Evolutionary conservation across 768 basidiomycete genomes (phyloP), one percentile per base, ranked within the genome.

Genomic region (Tephrocybe sp.): DNA sequence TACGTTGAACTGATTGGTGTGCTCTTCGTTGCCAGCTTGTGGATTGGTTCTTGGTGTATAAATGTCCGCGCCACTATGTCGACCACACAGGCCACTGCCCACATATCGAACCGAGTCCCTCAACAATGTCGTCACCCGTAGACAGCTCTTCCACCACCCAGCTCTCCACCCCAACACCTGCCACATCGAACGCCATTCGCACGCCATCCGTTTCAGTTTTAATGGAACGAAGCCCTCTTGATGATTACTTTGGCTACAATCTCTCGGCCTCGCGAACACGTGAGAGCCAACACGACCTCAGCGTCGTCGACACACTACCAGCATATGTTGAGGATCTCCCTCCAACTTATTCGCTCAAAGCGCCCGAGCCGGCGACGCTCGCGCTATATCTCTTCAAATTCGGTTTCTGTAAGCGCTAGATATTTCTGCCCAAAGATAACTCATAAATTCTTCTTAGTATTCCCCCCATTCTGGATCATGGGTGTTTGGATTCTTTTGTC

Each of bases 301-400:
- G 68, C 65, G 41, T 65, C 48, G 60, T 63, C 9, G 65, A 70
- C 11, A 56, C 63, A 8, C 72, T 64, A 14, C 81, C 79, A 1
- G 63, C 78, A 14, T 83, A 81, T 56, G 67, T 67, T 5, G 75
- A 71, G 45, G 74, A 78, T 45, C 63, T 65, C 24, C 75, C 72
- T 34, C 69, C 64, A 18, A 45, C 53, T 32, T 74, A 68, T 61
- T 62, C 71, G 18, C 56, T 62, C 8, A 66, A 71, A 48, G 66
- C 68, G 9, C 57, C 57, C 17, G 81, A 85, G 68, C 73, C 75
- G 28, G 64, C 72, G 2, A 85, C 82, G 23, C 76, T 84, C 42
- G 79, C 83, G 4, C 75, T 77, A 66, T 81, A 77, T 62, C 65
- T 85, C 41, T 85, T 85, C 70, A 79, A 78, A 59, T 84, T 83